Base-by-base conservation (phyloP, 805 yeast genomes). In the Wickerhamiella galacta region DNA sequence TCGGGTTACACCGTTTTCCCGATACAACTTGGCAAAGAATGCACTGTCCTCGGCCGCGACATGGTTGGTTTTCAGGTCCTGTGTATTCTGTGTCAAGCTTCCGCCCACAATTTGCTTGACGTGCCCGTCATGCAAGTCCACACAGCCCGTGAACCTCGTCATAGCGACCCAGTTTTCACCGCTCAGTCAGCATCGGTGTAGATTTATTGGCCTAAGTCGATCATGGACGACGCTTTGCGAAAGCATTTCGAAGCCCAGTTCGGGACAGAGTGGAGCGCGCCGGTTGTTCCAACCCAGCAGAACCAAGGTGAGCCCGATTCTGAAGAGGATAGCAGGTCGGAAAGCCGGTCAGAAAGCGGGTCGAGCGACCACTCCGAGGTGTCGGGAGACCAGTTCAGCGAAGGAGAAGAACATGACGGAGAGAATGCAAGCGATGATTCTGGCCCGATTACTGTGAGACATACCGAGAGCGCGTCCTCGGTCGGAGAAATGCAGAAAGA, bases 61-160 rank as follows among this genome's bases (percentile, higher is more conserved):
- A 49, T 79, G 85, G 53, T 90, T 90, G 4, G 90, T 79, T 17
- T 67, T 53, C 6, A 71, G 60, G 0, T 47, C 39, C 4, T 55
- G 49, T 7, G 54, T 54, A 6, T 53, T 47, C n/a, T 53, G 54
- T 0, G 66, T 62, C 15, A 90, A 60, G 0, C 95, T 78, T 0
- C 95, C 93, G 5, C 98, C 99, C 1, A 90, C 95, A 34, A 90
- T 90, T 53, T 90, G 98, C 49, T 90, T 90, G 39, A 90, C 98
- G 44, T 80, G 76, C 2, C 98, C 98, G 6, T 77, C 68, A 54
- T 90, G 99, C 37, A 90, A 73, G 51, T 90, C 98, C 24, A 90
- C 87, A 49, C 99, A 90, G 1, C 95, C 96, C 47, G 85, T 70
- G 57, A 81, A 90, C 33, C 66, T 64, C 0, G 95, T 85, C 95